A percentile compares a stretch with the other conserved stretches of the same genome.
Evolutionary conservation across 352 stramenopile species (phyloP).

Genomic region (Halophytophthora batemanensis): DNA sequence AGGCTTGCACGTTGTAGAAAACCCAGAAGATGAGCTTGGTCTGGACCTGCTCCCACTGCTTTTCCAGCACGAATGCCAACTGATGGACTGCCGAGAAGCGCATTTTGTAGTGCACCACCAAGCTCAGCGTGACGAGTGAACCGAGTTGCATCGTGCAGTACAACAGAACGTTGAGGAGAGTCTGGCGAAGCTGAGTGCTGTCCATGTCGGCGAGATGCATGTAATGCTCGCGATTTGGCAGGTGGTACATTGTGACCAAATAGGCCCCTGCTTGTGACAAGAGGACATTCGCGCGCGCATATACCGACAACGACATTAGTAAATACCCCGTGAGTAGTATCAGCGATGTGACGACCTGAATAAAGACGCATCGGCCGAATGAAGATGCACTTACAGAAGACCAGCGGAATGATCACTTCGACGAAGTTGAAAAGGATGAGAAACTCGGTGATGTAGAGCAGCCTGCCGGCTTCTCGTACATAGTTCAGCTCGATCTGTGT

Average conservation of each 20-base stretch:
- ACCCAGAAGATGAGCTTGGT: conserved; percentile 29
- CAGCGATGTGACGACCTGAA: too few species aligned
- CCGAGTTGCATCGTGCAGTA: neutral
- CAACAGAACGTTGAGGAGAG: neutral
- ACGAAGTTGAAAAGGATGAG: conserved; percentile 30
- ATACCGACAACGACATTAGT: too few species aligned
- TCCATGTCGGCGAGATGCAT: neutral
- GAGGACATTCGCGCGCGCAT: too few species aligned
- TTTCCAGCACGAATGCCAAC: conserved; percentile 28
- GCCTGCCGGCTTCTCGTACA: conserved; percentile 1
- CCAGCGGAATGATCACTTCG: conserved; percentile 24
- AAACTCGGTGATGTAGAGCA: conserved; percentile 29
- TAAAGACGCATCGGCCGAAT: too few species aligned
- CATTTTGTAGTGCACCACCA: neutral
- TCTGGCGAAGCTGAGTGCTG: neutral
- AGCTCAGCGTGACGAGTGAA: neutral
- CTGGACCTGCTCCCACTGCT: conserved; percentile 13
- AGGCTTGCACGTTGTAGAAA: conserved; percentile 13
- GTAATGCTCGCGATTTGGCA: conserved; percentile 6
- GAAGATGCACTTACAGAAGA: conserved; percentile 20
- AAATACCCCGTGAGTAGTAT: too few species aligned
- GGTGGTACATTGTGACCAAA: neutral
- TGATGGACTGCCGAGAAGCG: conserved; percentile 8
- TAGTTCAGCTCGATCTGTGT: conserved; percentile 6
- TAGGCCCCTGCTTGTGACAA: neutral